phyloP scores from a whole-genome alignment of 2,329 filamentous ascomycete species.

The Dothistroma septosporum region DNA sequence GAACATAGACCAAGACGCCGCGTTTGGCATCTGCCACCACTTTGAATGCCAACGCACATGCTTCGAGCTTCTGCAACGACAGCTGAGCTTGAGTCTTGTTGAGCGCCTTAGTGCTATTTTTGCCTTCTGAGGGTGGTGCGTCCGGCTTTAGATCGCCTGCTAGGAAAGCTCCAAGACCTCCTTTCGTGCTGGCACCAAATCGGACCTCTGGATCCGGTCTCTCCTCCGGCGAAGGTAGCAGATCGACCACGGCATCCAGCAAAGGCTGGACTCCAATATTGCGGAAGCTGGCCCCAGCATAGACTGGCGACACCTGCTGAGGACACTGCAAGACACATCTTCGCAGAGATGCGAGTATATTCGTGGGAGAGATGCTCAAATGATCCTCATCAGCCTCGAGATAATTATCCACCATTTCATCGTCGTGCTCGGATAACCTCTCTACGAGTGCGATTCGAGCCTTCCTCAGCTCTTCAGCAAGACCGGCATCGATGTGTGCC shows the following conservation, averaged over 20 bases:
- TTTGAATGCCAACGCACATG: conserved; percentile 77
- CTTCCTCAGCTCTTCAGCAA: conserved; percentile 65
- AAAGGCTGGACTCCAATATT: conserved; percentile 93
- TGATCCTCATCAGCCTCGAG: conserved; percentile 72
- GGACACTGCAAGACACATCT: conserved; percentile 64
- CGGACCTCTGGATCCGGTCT: conserved; percentile 74
- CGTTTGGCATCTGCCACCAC: conserved; percentile 83
- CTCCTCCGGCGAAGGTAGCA: conserved; percentile 78
- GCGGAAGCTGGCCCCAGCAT: conserved; percentile 86
- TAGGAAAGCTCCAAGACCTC: conserved; percentile 50
- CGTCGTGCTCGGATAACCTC: conserved; percentile 81
- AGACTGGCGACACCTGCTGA: conserved; percentile 76
- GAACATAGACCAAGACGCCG: conserved; percentile 84
- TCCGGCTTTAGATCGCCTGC: conserved; percentile 32
- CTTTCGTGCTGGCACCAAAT: conserved; percentile 51
- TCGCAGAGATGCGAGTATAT: conserved; percentile 71
- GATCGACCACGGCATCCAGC: conserved; percentile 80
- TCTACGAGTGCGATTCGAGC: conserved; percentile 78
- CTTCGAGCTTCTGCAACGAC: conserved; percentile 59
- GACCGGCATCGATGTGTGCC: conserved; percentile 44
- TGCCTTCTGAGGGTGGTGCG: conserved; percentile 22
- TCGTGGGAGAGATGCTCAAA: conserved; percentile 58
- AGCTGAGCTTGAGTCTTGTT: conserved; percentile 40
- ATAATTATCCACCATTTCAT: conserved; percentile 78
- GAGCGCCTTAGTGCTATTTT: conserved; percentile 36